Conservation (phyloP, 495 filamentous ascomycete genomes). For the Penicillium crystallinum region DNA sequence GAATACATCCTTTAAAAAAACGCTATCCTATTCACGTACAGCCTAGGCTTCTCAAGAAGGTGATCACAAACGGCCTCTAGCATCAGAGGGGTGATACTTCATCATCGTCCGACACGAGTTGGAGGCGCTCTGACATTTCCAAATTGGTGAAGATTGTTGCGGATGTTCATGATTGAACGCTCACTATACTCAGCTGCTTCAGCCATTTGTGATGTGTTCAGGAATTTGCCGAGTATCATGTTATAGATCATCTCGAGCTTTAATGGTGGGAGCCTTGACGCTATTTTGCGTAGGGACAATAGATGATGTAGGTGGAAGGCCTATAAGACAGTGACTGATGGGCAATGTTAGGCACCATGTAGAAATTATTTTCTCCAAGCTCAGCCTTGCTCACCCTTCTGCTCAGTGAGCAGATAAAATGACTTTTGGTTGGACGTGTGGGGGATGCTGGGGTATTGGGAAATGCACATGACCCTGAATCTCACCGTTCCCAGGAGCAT, state of each 20-base stretch:
- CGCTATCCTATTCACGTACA: slow-evolving; percentile 18
- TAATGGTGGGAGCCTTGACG: slow-evolving; percentile 8
- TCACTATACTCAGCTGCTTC: slow-evolving; percentile 1
- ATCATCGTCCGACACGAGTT: neutral
- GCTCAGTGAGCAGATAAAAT: slow-evolving; percentile 8
- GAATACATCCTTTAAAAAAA: slow-evolving; percentile 17
- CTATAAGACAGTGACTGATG: too few relatives aligned
- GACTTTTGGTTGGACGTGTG: neutral
- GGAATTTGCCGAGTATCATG: neutral
- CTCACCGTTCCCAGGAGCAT: too few relatives aligned
- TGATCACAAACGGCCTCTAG: neutral
- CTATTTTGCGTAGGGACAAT: neutral
- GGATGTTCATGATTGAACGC: slow-evolving; percentile 1
- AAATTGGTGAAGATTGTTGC: neutral
- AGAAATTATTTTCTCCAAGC: slow-evolving; percentile 4
- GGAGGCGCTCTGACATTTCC: slow-evolving; percentile 2
- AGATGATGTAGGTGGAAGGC: neutral
- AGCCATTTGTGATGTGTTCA: neutral
- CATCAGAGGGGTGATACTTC: neutral
- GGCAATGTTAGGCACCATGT: too few relatives aligned
- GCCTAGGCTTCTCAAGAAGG: slow-evolving; percentile 1
- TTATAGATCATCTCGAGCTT: neutral
- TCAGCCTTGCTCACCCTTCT: slow-evolving; percentile 7
- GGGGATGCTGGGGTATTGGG: neutral
- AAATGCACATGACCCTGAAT: too few relatives aligned